A percentile compares a stretch with the other conserved stretches of the same genome.
Evolutionary conservation across 805 yeast genomes (phyloP).

Genomic region (Kuraishia capsulata): DNA sequence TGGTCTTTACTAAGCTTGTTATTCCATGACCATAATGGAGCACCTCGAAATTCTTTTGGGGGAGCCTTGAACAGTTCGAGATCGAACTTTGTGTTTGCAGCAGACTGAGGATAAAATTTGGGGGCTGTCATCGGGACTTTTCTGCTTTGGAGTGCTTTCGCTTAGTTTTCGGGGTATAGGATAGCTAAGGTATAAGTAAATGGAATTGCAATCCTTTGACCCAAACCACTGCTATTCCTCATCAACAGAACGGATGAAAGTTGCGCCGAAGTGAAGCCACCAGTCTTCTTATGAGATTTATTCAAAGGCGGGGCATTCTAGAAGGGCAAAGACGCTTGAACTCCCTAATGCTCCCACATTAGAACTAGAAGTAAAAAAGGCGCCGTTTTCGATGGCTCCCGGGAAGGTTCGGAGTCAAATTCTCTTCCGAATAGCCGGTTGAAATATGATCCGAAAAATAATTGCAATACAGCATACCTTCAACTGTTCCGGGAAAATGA

Average conservation of each 20-base stretch:
- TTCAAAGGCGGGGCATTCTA: not conserved
- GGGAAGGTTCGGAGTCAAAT: too few species aligned
- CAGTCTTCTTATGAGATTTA: not conserved
- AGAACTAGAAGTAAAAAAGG: too few species aligned
- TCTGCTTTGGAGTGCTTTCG: not conserved
- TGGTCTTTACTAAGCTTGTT: conserved; percentile 1
- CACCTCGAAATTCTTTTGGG: not conserved
- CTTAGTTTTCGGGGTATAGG: not conserved
- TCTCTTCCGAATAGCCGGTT: too few species aligned
- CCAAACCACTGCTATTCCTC: too few species aligned
- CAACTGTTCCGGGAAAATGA: too few species aligned
- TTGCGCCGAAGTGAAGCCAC: not conserved
- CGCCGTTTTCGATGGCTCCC: too few species aligned
- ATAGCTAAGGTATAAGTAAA: not conserved
- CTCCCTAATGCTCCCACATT: too few species aligned
- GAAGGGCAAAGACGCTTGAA: too few species aligned
- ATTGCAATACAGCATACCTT: too few species aligned
- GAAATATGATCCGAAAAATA: too few species aligned
- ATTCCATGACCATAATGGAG: conserved; percentile 1
- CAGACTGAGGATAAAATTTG: conserved; percentile 1
- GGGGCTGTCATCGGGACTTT: conserved; percentile 1
- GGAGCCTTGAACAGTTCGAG: conserved; percentile 2
- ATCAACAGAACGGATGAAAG: too few species aligned
- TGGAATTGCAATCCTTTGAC: too few species aligned
- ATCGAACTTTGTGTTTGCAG: conserved; percentile 1